Conservation (phyloP, 768 basidiomycete species). For the Tulasnella sp. region DNA sequence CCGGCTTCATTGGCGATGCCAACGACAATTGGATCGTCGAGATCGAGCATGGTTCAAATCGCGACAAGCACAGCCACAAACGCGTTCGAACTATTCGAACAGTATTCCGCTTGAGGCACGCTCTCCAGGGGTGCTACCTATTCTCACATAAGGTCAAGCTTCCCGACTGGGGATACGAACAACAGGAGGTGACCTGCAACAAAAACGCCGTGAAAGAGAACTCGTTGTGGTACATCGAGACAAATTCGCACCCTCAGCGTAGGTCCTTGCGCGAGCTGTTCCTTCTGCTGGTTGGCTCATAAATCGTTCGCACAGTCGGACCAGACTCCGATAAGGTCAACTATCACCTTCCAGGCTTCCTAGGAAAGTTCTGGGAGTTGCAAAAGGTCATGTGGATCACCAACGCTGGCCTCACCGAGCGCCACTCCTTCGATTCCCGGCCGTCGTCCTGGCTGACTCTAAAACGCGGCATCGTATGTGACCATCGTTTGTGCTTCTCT, state of each 20-base stretch:
- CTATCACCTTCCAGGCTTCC: conserved; percentile 79
- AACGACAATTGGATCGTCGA: conserved; percentile 93
- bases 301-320: conserved; percentile 39
- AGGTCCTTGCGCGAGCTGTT: conserved; percentile 26
- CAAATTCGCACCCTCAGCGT: conserved; percentile 61
- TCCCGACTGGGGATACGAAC: conserved; percentile 95
- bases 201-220: conserved; percentile 86
- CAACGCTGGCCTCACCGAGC: conserved; percentile 89
- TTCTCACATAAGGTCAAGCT: conserved; percentile 98
- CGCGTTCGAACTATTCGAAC: conserved; percentile 70
- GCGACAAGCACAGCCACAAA: conserved; percentile 53
- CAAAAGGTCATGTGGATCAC: conserved; percentile 96
- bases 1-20: conserved; percentile 71
- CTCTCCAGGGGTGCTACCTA: conserved; percentile 84
- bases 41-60: conserved; percentile 54
- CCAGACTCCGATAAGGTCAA: conserved; percentile 69
- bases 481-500: not conserved
- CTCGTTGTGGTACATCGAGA: conserved; percentile 91
- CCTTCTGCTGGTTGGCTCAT: not conserved
- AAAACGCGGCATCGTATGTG: conserved; percentile 79
- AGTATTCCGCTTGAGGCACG: conserved; percentile 70
- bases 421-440: conserved; percentile 91
- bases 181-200: conserved; percentile 99
- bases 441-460: conserved; percentile 85
- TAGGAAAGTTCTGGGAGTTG: conserved; percentile 81